Conservation (phyloP, 805 yeast species). For the Hanseniaspora guilliermondii region DNA sequence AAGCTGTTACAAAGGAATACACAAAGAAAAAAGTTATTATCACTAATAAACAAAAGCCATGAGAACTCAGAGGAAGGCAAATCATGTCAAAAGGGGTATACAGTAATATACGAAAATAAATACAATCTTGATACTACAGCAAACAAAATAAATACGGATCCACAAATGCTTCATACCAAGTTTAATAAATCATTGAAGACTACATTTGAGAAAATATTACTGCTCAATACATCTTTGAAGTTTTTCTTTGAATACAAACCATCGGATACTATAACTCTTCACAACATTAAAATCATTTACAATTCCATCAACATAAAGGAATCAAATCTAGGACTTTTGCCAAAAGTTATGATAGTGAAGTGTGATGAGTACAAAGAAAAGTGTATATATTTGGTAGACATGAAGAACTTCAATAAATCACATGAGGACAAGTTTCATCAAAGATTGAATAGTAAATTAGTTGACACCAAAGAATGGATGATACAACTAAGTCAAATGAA, state of each 20-base stretch:
- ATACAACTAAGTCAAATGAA: background rate
- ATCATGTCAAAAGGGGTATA: background rate
- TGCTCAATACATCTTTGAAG: background rate
- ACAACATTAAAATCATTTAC: background rate
- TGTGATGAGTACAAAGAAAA: background rate
- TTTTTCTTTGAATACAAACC: background rate
- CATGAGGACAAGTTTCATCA: background rate
- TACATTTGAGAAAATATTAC: background rate
- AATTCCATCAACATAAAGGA: background rate
- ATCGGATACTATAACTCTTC: background rate
- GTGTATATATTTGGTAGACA: background rate
- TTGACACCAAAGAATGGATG: background rate
- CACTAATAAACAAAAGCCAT: background rate
- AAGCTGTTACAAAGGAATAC: background rate
- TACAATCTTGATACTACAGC: background rate
- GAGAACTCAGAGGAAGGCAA: background rate
- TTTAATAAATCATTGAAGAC: background rate
- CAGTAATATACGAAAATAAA: constrained; percentile 1
- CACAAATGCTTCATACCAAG: background rate
- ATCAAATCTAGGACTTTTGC: background rate
- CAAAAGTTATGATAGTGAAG: background rate
- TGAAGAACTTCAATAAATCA: background rate
- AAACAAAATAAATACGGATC: background rate
- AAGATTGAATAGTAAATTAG: background rate
- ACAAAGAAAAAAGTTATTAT: background rate